These are phyloP conservation scores for Cytospora schulzeri DNA, from an alignment of 2,329 filamentous ascomycete species.

Conservation along the genomic window DNA sequence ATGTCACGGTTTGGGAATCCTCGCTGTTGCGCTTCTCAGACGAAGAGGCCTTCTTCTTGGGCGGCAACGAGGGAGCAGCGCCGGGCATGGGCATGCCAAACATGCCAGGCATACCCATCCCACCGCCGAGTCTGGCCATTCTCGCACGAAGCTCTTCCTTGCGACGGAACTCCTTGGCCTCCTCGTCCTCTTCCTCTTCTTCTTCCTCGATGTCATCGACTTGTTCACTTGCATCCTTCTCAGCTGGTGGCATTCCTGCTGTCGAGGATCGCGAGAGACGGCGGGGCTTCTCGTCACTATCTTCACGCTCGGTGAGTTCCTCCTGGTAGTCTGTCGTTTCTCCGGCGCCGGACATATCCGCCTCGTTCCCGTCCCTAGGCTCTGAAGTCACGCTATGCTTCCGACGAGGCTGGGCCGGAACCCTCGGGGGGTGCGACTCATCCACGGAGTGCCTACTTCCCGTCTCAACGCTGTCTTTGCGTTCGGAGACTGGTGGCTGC, in stretches of 20 bases:
- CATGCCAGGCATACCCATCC: conserved; percentile 96
- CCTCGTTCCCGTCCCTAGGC: conserved; percentile 63
- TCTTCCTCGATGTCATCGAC: conserved; percentile 46
- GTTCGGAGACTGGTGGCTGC: conserved; percentile 46
- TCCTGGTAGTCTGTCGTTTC: conserved; percentile 64
- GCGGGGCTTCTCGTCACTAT: conserved; percentile 64
- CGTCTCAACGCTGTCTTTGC: conserved; percentile 50
- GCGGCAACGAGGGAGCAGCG: conserved; percentile 43
- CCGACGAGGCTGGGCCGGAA: conserved; percentile 50
- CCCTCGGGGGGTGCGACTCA: conserved; percentile 43
- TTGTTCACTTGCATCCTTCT: conserved; percentile 46
- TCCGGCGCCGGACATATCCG: conserved; percentile 65
- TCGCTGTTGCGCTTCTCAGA: conserved; percentile 47
- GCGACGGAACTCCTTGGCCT: conserved; percentile 83
- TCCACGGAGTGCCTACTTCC: conserved; percentile 55
- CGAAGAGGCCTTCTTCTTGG: conserved; percentile 55
- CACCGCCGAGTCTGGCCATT: conserved; percentile 98
- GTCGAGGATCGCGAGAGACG: conserved; percentile 43
- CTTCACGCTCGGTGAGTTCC: conserved; percentile 70
- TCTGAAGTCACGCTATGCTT: conserved; percentile 51
- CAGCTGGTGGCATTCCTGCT: conserved; percentile 38
- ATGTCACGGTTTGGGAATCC: conserved; percentile 46
- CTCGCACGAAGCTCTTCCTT: conserved; percentile 87
- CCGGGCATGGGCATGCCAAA: conserved; percentile 72
- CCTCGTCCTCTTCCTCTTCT: conserved; percentile 71